Percentiles rank a stretch among this genome's conserved stretches.
These are phyloP conservation scores for Termitomyces sp. DNA, from an alignment of 768 basidiomycete species.

Conservation along the genomic window DNA sequence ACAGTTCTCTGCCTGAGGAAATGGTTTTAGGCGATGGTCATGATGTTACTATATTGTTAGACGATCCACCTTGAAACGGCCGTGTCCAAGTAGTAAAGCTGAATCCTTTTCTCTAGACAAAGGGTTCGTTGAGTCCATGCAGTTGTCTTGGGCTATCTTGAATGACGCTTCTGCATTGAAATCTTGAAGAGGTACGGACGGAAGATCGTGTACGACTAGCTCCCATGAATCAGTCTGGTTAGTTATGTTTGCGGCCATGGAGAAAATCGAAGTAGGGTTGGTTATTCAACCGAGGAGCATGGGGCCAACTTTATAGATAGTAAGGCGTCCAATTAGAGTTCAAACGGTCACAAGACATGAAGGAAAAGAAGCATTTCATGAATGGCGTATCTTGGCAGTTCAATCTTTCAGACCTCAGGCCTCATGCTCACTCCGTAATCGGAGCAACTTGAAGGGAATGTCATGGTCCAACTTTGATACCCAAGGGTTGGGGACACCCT, in stretches of 20 bases:
- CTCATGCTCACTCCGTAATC: background rate
- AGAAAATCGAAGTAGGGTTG: background rate
- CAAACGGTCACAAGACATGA: background rate
- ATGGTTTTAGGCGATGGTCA: too few species aligned
- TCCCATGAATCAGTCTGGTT: background rate
- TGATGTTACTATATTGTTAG: too few species aligned
- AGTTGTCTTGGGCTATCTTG: background rate
- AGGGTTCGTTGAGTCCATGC: background rate
- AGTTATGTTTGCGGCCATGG: background rate
- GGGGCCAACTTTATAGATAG: background rate
- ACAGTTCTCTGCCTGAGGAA: too few species aligned
- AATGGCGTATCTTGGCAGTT: too few species aligned
- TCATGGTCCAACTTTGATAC: background rate
- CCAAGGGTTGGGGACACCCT: too few species aligned
- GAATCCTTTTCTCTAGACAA: too few species aligned
- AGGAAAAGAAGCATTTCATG: background rate
- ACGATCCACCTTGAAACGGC: too few species aligned
- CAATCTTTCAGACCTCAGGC: too few species aligned
- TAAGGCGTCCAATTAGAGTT: background rate
- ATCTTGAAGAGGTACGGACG: too few species aligned
- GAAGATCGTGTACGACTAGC: background rate
- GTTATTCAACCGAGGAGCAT: too few species aligned
- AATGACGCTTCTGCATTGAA: background rate
- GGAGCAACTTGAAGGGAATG: background rate
- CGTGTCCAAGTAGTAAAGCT: too few species aligned